Evolutionary conservation across 306 rosid species (phyloP).

Genomic region (Castanopsis chinensis): DNA sequence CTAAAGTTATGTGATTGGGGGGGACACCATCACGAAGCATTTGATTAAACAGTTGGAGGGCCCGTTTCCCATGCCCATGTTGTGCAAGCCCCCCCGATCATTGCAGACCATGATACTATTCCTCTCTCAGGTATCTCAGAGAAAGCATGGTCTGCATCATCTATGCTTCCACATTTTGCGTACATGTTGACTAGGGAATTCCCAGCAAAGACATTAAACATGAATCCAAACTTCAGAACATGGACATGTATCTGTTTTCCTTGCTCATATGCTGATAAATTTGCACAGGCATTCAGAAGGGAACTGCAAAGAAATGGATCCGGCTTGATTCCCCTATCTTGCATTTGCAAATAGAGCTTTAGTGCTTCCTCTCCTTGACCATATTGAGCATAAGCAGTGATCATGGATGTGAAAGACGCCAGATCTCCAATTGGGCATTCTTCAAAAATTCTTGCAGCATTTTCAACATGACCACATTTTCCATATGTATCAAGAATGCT

Average conservation of each 20-base stretch:
- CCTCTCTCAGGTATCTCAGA: slow-evolving; percentile 76
- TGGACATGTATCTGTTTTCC: slow-evolving; percentile 92
- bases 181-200: slow-evolving; percentile 93
- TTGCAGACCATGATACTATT: slow-evolving; percentile 90
- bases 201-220: slow-evolving; percentile 78
- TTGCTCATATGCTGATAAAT: slow-evolving; percentile 79
- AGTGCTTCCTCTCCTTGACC: slow-evolving; percentile 80
- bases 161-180: slow-evolving; percentile 87
- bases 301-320: slow-evolving; percentile 85
- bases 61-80: slow-evolving; percentile 78
- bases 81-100: slow-evolving; percentile 95
- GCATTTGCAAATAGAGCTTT: slow-evolving; percentile 73
- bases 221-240: slow-evolving; percentile 66
- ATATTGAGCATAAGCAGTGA: slow-evolving; percentile 75
- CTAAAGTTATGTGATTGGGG: slow-evolving; percentile 82
- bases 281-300: slow-evolving; percentile 83
- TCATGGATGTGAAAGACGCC: slow-evolving; percentile 91
- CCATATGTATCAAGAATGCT: slow-evolving; percentile 85
- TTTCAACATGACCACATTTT: slow-evolving; percentile 55
- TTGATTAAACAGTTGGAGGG: slow-evolving; percentile 68
- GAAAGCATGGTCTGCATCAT: slow-evolving; percentile 67
- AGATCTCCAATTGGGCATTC: slow-evolving; percentile 67
- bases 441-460: slow-evolving; percentile 62
- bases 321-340: slow-evolving; percentile 41
- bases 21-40: slow-evolving; percentile 68